Evolutionary conservation across 2,329 filamentous ascomycete species (phyloP), one percentile per base, ranked within the genome.

Genomic region (Byssochlamys sp.): DNA sequence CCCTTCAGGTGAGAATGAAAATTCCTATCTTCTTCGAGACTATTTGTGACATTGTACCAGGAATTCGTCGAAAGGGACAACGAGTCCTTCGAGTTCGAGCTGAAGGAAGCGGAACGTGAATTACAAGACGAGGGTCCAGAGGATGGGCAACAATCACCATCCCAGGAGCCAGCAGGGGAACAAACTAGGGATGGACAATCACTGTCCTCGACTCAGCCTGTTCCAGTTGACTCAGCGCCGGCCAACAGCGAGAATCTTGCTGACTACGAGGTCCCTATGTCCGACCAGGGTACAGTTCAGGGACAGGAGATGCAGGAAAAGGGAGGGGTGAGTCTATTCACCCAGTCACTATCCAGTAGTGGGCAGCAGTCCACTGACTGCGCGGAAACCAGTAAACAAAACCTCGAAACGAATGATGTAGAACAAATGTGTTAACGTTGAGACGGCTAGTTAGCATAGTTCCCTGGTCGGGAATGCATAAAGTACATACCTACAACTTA

Each of bases 51-150:
- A 31, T 45, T 55, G 2, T 45, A 63, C 27, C 58, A 77, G 71
- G 65, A 72, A 28, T 82, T 83, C 58, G 75, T 81, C n/a, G 72
- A 77, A 33, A 69, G 68, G 50, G 80, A 83, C 62, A 81, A 80
- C 52, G 62, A 69, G 54, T 63, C 67, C 19, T 78, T 78, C 57
- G 67, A 69, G 26, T 60, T 62, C 1, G 75, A 76, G 54, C 66
- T 71, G 54, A 59, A 67, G 25, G 66, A 66, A 24, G 60, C 65
- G n/a, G 58, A 67, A 14, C 57, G 55, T 45, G 57, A 60, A 11
- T 56, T 58, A 7, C 56, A 57, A n/a, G 56, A 53, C 9, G 53
- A 60, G 25, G 19, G 26, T 4, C 24, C 39, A n/a, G 14, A 60
- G 54, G 52, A 59, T n/a, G 62, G 62, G n/a, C 56, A 58, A 12